Evolutionary conservation across 495 filamentous ascomycete species (phyloP).

Genomic region (Podospora pseudoanserina): DNA sequence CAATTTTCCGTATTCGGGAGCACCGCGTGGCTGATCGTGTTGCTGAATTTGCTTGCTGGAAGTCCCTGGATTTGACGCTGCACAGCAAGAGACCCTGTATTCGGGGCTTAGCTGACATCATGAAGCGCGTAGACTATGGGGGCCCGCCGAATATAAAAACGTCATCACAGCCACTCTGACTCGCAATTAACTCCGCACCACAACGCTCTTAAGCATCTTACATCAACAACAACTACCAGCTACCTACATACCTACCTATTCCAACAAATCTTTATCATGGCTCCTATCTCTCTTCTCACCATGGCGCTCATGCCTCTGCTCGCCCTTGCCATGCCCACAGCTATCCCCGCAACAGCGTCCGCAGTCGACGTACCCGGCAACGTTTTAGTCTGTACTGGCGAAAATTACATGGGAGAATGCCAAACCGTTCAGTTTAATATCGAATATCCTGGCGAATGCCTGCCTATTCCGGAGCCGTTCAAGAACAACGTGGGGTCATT

Average conservation of each 20-base stretch:
- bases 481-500: conserved; percentile 1
- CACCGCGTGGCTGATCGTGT: not conserved
- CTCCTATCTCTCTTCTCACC: not conserved
- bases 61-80: not conserved
- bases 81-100: not conserved
- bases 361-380: not conserved
- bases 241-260: not conserved
- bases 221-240: not conserved
- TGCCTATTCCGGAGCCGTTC: not conserved
- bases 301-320: not conserved
- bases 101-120: not conserved
- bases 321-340: not conserved
- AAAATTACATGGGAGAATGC: conserved; percentile 7
- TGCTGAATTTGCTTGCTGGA: not conserved
- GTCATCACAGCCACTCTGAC: not conserved
- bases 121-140: not conserved
- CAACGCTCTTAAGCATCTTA: not conserved
- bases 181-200: not conserved
- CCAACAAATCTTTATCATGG: not conserved
- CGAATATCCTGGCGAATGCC: not conserved
- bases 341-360: not conserved
- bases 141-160: not conserved
- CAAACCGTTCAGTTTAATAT: not conserved
- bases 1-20: not conserved
- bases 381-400: conserved; percentile 7